Evolutionary conservation across 805 yeast species (phyloP).

Genomic region (Lipomyces yamadae): DNA sequence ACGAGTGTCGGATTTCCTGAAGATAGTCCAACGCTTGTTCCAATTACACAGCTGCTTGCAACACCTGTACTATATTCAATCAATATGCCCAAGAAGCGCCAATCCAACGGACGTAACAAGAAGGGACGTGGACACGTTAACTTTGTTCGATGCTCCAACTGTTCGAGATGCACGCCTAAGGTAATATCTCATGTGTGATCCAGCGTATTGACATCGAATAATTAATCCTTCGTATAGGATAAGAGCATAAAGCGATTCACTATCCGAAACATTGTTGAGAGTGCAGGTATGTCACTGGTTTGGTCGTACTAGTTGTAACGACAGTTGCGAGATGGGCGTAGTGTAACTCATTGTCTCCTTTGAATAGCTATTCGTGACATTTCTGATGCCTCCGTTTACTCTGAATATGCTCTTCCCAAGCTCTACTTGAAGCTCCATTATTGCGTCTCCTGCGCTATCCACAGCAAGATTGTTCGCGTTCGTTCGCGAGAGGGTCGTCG

Average conservation of each 20-base stretch:
- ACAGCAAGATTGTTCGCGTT: constrained; percentile 99
- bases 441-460: constrained; percentile 99
- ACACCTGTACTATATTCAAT: neutral
- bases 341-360: neutral
- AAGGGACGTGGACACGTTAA: constrained; percentile 99
- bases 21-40: neutral
- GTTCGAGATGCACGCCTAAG: constrained; percentile 99
- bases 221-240: constrained; percentile 51
- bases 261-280: constrained; percentile 99
- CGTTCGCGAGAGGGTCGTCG: constrained; percentile 99
- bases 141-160: constrained; percentile 99
- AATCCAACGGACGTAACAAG: constrained; percentile 99
- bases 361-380: constrained; percentile 88
- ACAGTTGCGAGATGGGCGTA: neutral
- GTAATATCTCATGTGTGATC: constrained; percentile 9
- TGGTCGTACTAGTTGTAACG: neutral
- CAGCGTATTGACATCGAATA: neutral
- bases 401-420: constrained; percentile 99
- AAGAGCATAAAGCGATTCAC: constrained; percentile 99
- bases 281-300: constrained; percentile 59
- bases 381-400: constrained; percentile 98
- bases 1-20: neutral
- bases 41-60: neutral
- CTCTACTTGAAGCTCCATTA: constrained; percentile 99
- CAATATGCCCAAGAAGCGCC: constrained; percentile 99